Evolutionary conservation across 495 filamentous ascomycete genomes (phyloP), one percentile per base, ranked within the genome.

Genomic region (Eremomyces bilateralis): DNA sequence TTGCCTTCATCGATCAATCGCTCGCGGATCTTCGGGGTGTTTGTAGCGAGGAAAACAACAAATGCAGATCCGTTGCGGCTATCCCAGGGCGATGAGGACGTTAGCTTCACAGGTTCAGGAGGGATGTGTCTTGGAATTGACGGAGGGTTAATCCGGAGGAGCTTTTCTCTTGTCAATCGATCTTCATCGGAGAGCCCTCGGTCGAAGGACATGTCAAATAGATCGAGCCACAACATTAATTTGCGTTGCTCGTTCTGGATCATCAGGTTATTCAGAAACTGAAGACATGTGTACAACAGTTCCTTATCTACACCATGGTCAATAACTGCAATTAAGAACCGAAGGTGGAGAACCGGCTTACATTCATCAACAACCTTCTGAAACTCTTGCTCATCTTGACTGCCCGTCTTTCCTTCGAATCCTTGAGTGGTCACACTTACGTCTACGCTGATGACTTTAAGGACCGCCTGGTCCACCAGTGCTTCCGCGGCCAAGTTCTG

Each of bases 181-280:
- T n/a, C n/a, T n/a, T 41, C 46, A 4, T 18, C 15, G 29, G 42
- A 40, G 3, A 46, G 40, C 16, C 38, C 46, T 22, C 40, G 41
- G 13, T 48, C 47, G 12, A 41, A 32, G 18, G 45, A 33, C 28
- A 41, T 49, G 48, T 79, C 76, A 46, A 84, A 85, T 1, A 94
- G 61, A 46, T 80, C 76, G 27, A 81, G 61, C 83, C 83, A 94
- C 19, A 94, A 74, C 2, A 79, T 63, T 61, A 91, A 76, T 57
- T 94, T 92, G 35, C 80, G 76, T 20, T 78, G 66, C 52, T 94
- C 83, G 37, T 94, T 91, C 43, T 80, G 76, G 56, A 81, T 79
- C 19, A 83, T 77, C 53, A 85, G 76, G 46, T 94, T 94, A 48
- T 92, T 82, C 19, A 84, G 67, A 48, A 85, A 81, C 52, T 94